Conservation (phyloP, 2,329 filamentous ascomycete species). For the Leptographium procerum region DNA sequence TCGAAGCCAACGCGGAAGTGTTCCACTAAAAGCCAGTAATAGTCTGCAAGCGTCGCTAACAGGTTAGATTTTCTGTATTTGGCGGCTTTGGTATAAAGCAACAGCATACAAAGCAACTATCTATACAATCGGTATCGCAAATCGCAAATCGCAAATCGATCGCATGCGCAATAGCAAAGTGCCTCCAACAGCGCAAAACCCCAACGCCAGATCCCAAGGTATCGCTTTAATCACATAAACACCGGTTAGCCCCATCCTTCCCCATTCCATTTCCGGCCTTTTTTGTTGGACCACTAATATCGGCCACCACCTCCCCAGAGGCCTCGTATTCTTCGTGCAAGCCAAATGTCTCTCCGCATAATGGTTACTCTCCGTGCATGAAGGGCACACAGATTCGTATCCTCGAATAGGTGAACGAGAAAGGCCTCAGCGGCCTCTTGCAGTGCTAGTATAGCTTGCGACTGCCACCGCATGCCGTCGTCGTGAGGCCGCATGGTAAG, state of each 20-base stretch:
- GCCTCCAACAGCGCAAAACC: neutral
- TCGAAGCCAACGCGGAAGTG: too few relatives aligned
- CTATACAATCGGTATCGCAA: neutral
- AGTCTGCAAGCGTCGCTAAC: neutral
- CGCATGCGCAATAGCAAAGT: neutral
- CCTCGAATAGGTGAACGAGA: constrained; percentile 90
- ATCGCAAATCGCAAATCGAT: neutral
- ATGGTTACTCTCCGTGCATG: constrained; percentile 96
- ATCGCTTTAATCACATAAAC: neutral
- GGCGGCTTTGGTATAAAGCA: neutral
- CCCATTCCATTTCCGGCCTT: neutral
- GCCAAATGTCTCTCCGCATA: constrained; percentile 96
- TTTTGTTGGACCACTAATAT: constrained; percentile 17
- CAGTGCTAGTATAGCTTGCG: constrained; percentile 81
- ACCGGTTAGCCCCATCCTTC: neutral
- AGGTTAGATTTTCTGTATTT: neutral
- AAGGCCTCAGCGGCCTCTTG: constrained; percentile 97
- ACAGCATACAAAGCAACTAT: neutral
- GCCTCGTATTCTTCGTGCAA: constrained; percentile 70
- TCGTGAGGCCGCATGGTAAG: constrained; percentile 49
- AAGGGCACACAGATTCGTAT: constrained; percentile 90
- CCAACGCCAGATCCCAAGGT: neutral
- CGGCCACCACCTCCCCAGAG: constrained; percentile 60
- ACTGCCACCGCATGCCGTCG: constrained; percentile 83
- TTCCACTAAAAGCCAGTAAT: too few relatives aligned